phyloP scores from a whole-genome alignment of 371 early-diverging fungal genomes.

The Mortierella sp. region DNA sequence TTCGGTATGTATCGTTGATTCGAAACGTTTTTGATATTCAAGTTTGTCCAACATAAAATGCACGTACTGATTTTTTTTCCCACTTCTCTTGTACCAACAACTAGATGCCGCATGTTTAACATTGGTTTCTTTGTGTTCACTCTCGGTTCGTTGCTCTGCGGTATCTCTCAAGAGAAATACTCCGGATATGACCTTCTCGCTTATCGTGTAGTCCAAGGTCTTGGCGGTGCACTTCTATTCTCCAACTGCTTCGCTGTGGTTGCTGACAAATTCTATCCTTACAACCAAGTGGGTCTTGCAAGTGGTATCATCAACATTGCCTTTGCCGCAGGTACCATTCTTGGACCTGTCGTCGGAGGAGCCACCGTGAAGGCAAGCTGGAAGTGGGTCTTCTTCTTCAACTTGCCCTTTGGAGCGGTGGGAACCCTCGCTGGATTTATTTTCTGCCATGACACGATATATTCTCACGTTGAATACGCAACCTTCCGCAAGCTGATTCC shows the following conservation, averaged over 20 bases:
- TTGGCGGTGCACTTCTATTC: conserved; percentile 48
- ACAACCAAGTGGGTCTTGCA: conserved; percentile 53
- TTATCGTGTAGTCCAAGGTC: conserved; percentile 51
- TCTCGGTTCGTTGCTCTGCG: conserved; percentile 46
- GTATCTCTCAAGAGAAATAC: conserved; percentile 41
- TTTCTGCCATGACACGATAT: conserved; percentile 52
- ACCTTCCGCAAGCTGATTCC: conserved; percentile 23
- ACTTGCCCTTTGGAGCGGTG: conserved; percentile 46
- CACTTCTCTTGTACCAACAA: neutral
- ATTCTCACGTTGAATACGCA: conserved; percentile 42
- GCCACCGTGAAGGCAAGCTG: conserved; percentile 50
- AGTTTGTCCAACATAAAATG: neutral
- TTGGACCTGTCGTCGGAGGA: conserved; percentile 51
- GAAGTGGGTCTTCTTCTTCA: conserved; percentile 57
- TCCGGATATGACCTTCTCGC: conserved; percentile 44
- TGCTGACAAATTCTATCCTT: conserved; percentile 53
- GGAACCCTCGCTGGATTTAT: conserved; percentile 42
- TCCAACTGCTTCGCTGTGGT: conserved; percentile 53
- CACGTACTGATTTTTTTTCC: neutral
- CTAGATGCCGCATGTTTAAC: conserved; percentile 53
- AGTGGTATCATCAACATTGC: conserved; percentile 55
- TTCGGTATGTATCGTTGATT: conserved; percentile 27
- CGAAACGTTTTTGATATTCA: neutral
- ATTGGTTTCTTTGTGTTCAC: conserved; percentile 51
- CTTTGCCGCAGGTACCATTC: conserved; percentile 51